phyloP scores from a whole-genome alignment of 495 filamentous ascomycete species.

The Staphylotrichum tortipilum region DNA sequence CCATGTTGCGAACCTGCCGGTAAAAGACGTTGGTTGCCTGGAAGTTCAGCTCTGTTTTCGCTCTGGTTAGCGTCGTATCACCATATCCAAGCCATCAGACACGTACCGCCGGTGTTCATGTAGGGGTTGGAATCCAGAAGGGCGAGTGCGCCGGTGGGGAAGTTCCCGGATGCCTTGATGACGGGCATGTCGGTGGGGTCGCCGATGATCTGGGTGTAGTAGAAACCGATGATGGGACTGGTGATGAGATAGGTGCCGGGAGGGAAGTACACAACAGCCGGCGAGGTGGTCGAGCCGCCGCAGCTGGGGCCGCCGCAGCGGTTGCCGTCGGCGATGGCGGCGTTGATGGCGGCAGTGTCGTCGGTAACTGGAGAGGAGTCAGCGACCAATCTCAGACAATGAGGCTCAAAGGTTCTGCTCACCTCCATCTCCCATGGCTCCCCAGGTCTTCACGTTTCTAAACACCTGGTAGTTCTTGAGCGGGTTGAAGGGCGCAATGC shows the following conservation, averaged over 20 bases:
- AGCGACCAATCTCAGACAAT: background rate
- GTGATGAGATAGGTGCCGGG: conserved; percentile 54
- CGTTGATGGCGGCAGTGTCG: conserved; percentile 76
- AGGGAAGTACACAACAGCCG: conserved; percentile 65
- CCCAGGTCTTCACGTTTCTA: conserved; percentile 76
- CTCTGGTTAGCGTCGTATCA: background rate
- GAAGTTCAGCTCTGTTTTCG: conserved; percentile 17
- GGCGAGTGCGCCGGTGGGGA: conserved; percentile 30
- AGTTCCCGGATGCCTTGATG: conserved; percentile 58
- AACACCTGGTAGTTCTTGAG: conserved; percentile 54
- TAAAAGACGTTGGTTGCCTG: conserved; percentile 83
- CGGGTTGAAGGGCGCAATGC: conserved; percentile 33
- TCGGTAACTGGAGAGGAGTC: conserved; percentile 51
- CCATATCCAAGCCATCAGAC: background rate
- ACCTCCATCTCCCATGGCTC: conserved; percentile 64
- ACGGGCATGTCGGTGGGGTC: conserved; percentile 53
- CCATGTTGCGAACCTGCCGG: conserved; percentile 83
- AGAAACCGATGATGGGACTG: conserved; percentile 52
- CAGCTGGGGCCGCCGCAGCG: conserved; percentile 71
- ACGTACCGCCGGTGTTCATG: conserved; percentile 16
- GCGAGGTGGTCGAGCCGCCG: conserved; percentile 63
- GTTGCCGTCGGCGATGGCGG: conserved; percentile 62
- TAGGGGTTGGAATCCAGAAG: conserved; percentile 21
- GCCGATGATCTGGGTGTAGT: conserved; percentile 57
- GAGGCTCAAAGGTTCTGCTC: too few relatives aligned